These are phyloP conservation scores for Daldinia childiae DNA, from an alignment of 495 filamentous ascomycete species.

Conservation along the genomic window DNA sequence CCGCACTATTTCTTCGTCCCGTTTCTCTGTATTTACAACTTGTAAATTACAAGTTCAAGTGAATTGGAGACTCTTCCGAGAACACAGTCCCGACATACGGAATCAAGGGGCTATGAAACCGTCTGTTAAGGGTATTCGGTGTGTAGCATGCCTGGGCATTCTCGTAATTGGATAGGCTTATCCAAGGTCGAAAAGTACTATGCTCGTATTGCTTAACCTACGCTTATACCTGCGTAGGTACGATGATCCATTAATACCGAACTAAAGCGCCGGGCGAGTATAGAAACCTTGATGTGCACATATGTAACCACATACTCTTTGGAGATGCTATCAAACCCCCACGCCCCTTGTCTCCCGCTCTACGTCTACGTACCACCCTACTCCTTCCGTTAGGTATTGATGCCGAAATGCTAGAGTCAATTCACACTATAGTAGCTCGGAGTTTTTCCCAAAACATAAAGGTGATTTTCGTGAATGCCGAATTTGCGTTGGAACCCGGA, in stretches of 20 bases:
- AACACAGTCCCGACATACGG: not conserved
- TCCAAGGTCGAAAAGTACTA: not conserved
- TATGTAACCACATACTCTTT: constrained; percentile 14
- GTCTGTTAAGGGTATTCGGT: not conserved
- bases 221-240: not conserved
- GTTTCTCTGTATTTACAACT: not conserved
- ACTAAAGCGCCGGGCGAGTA: not conserved
- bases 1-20: not conserved
- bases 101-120: not conserved
- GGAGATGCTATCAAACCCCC: constrained; percentile 3
- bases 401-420: not conserved
- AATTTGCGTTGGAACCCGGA: constrained; percentile 10
- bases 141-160: not conserved
- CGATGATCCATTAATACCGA: not conserved
- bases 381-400: constrained; percentile 2
- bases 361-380: constrained; percentile 9
- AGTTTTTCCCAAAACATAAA: constrained; percentile 32
- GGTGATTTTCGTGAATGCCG: constrained; percentile 40
- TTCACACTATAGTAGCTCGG: constrained; percentile 16
- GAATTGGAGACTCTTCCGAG: not conserved
- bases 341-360: constrained; percentile 5
- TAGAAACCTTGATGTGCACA: not conserved
- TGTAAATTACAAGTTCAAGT: not conserved
- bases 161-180: not conserved
- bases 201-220: not conserved